Conservation (phyloP, 163 green algal species). For the Scenedesmus sp. region DNA sequence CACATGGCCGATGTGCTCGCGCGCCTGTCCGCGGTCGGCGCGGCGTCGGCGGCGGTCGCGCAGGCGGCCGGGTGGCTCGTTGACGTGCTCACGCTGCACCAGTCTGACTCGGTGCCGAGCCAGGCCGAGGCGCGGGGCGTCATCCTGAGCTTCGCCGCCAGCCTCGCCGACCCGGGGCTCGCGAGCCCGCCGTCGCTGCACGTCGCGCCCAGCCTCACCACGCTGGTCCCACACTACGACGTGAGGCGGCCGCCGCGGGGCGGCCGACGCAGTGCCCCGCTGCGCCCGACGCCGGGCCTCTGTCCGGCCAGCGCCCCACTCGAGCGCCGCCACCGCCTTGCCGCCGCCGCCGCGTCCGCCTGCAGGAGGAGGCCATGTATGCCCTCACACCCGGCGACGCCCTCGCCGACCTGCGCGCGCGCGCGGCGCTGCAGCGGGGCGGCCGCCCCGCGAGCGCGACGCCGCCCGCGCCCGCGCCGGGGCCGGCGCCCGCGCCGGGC, state of each 20-base stretch:
- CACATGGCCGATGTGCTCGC: not conserved
- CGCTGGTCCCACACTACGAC: conserved; percentile 28
- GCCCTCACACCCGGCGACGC: conserved; percentile 18
- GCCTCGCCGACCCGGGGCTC: conserved; percentile 27
- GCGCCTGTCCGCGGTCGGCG: not conserved
- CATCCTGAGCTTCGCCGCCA: conserved; percentile 24
- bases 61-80: conserved; percentile 17
- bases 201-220: conserved; percentile 25
- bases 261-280: too few relatives aligned
- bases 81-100: not conserved
- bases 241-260: too few relatives aligned
- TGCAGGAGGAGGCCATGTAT: conserved; percentile 35
- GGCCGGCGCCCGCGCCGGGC: too few relatives aligned
- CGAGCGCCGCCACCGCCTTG: too few relatives aligned
- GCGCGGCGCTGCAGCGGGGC: too few relatives aligned
- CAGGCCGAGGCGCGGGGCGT: conserved; percentile 9
- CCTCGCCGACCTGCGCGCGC: not conserved
- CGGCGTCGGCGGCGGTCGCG: conserved; percentile 3
- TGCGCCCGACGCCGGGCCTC: too few relatives aligned
- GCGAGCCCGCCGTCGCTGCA: not conserved
- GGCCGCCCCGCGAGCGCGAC: too few relatives aligned
- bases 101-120: conserved; percentile 8
- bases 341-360: too few relatives aligned
- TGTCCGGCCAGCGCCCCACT: too few relatives aligned
- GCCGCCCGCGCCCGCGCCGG: too few relatives aligned